Percentiles rank a stretch among this genome's conserved stretches.
phyloP scores from a whole-genome alignment of 106 monocot genomes.

The Platanthera guangdongensis region DNA sequence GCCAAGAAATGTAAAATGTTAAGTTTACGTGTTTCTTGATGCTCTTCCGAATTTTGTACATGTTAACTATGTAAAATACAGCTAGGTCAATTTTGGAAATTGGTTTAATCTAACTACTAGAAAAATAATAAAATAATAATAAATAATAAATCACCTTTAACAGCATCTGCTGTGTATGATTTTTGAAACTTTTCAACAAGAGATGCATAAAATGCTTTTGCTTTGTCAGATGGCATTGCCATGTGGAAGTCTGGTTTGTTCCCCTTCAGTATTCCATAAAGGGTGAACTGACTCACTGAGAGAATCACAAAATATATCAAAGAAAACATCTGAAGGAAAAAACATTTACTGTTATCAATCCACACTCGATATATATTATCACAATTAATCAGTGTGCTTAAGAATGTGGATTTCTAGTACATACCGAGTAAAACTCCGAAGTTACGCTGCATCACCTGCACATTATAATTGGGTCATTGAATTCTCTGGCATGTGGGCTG shows the following conservation, averaged over 20 bases:
- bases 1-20: neutral
- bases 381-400: neutral
- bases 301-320: constrained; percentile 9
- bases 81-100: neutral
- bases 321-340: neutral
- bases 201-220: constrained; percentile 68
- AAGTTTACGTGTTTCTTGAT: neutral
- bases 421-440: constrained; percentile 76
- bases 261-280: constrained; percentile 85
- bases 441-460: constrained; percentile 76
- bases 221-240: constrained; percentile 81
- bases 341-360: neutral
- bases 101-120: neutral
- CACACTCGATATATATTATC: neutral
- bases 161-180: constrained; percentile 46
- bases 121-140: too few species aligned
- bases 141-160: constrained; percentile 53
- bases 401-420: neutral
- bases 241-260: constrained; percentile 98
- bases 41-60: neutral
- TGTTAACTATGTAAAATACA: neutral
- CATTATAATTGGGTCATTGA: neutral
- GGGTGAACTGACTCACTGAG: constrained; percentile 90
- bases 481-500: neutral
- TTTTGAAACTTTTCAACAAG: constrained; percentile 68